Evolutionary conservation across 345 rosid genomes (phyloP).

Genomic region (Gossypium australe): DNA sequence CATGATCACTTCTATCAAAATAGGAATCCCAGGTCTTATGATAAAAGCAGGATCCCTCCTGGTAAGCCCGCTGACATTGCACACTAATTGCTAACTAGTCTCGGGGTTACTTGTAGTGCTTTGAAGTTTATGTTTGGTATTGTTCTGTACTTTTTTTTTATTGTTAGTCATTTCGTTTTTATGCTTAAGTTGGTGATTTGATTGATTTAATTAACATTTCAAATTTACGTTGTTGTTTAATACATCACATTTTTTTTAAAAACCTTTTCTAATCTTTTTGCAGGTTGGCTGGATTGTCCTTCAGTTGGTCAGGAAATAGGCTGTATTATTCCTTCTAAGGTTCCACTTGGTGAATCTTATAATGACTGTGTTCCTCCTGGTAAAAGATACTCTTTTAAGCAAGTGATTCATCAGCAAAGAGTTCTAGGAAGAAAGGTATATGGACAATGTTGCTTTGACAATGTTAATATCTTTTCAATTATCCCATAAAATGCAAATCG

Average conservation of each 20-base stretch:
- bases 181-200: neutral
- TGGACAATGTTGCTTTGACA: neutral
- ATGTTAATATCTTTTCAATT: neutral
- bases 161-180: neutral
- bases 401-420: conserved; percentile 72
- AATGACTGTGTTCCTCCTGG: conserved; percentile 78
- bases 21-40: conserved; percentile 43
- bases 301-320: conserved; percentile 64
- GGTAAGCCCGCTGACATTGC: conserved; percentile 37
- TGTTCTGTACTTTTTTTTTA: neutral
- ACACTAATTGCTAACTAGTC: neutral
- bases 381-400: conserved; percentile 94
- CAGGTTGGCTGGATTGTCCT: conserved; percentile 99
- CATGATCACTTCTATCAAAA: conserved; percentile 44
- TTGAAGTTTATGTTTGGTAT: neutral
- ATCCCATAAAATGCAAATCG: neutral
- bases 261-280: neutral
- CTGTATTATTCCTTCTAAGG: conserved; percentile 83
- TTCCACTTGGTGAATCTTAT: conserved; percentile 83
- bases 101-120: no score
- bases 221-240: neutral
- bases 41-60: conserved; percentile 74
- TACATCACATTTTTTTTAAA: neutral
- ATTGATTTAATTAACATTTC: neutral
- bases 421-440: conserved; percentile 75